A percentile compares a stretch with the other conserved stretches of the same genome.
phyloP scores from a whole-genome alignment of 164 flowering plant species.

The Pachysandra terminalis region DNA sequence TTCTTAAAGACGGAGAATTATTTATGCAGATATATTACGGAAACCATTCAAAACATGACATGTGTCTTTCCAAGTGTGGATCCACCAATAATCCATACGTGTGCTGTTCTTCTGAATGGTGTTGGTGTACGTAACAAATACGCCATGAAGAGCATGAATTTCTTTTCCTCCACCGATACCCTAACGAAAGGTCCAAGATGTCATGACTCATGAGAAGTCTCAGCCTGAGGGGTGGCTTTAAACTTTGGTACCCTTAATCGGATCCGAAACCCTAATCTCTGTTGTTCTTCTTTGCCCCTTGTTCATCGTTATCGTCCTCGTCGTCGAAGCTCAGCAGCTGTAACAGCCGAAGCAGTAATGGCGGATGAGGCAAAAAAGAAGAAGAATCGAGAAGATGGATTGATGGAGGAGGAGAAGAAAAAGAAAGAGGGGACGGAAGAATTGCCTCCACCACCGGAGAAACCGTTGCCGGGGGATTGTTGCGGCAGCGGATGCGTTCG shows the following conservation, averaged over 20 bases:
- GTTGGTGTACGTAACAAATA: too few relatives aligned
- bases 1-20: too few relatives aligned
- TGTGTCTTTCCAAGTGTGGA: too few relatives aligned
- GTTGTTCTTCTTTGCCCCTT: neutral
- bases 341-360: conserved; percentile 4
- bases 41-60: too few relatives aligned
- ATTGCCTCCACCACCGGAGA: conserved; percentile 74
- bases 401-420: conserved; percentile 9
- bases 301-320: neutral
- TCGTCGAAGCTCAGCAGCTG: neutral
- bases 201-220: conserved; percentile 9
- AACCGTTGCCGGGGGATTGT: conserved; percentile 88
- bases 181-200: too few relatives aligned
- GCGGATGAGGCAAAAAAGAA: conserved; percentile 1
- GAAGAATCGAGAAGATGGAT: conserved; percentile 2
- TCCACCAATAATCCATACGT: too few relatives aligned
- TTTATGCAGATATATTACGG: too few relatives aligned
- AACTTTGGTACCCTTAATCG: neutral
- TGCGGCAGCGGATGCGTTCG: conserved; percentile 96
- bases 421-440: conserved; percentile 3
- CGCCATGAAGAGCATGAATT: too few relatives aligned
- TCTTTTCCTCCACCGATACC: too few relatives aligned
- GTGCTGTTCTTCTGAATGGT: too few relatives aligned
- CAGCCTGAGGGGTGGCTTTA: neutral
- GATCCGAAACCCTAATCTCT: too few relatives aligned